Percentiles rank a stretch among this genome's conserved stretches.
These are phyloP conservation scores for Chimonanthus salicifolius DNA, from an alignment of 164 flowering plant species.

Conservation along the genomic window DNA sequence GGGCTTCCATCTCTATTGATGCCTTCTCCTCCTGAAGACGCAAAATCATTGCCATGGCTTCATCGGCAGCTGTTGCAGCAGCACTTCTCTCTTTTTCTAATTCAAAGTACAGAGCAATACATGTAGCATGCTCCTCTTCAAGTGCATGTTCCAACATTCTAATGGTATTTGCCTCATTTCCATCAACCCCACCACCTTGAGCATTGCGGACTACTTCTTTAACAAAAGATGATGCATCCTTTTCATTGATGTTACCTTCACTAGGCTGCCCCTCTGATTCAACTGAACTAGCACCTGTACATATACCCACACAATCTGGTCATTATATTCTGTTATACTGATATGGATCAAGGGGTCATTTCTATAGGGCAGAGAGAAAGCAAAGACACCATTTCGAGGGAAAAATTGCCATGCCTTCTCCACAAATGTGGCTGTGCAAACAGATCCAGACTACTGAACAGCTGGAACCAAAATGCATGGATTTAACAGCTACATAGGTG, in stretches of 20 bases:
- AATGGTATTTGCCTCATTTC: slow-evolving; percentile 23
- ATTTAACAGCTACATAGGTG: no score
- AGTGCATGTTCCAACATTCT: slow-evolving; percentile 55
- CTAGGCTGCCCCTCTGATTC: slow-evolving; percentile 18
- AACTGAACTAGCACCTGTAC: slow-evolving; percentile 7
- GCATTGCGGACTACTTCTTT: slow-evolving; percentile 17
- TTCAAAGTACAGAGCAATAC: slow-evolving; percentile 51
- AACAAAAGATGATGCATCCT: slow-evolving; percentile 13
- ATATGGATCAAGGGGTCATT: no score
- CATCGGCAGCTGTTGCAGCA: slow-evolving; percentile 90
- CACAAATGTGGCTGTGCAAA: no score
- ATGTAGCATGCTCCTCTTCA: slow-evolving; percentile 60
- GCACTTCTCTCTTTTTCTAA: slow-evolving; percentile 92
- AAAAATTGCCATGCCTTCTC: no score
- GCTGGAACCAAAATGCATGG: no score
- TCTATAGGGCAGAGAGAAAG: no score
- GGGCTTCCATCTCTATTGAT: slow-evolving; percentile 74
- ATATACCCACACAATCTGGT: slow-evolving; percentile 19
- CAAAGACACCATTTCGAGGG: no score
- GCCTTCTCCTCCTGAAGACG: slow-evolving; percentile 96
- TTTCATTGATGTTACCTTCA: slow-evolving; percentile 24
- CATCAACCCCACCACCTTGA: background rate
- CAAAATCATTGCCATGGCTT: slow-evolving; percentile 93
- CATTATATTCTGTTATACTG: no score
- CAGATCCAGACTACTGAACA: no score